Evolutionary conservation across 148 eudicot species (phyloP), one percentile per base, ranked within the genome.

Genomic region (Selenicereus undatus): DNA sequence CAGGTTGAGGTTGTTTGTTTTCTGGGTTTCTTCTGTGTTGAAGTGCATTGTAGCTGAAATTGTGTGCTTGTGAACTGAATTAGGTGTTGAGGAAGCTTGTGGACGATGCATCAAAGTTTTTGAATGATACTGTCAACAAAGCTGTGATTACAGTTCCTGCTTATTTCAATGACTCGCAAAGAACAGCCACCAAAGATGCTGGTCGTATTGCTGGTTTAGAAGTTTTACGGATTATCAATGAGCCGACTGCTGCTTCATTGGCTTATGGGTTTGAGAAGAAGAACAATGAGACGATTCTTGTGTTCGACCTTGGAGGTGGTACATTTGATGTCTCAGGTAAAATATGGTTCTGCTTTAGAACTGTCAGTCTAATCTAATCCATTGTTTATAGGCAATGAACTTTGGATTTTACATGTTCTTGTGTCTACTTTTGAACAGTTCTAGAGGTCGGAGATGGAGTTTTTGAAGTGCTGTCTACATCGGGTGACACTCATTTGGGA

Each of bases 361-460:
- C 5, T 35, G 16, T 72, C 27, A 21, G 50, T 72, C 27, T 20
- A 35, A 20, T 72, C 27, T 20, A 71, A 20, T 71, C 21, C 35
- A 35, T 8, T 71, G 45, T 35, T n/a, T 36, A 12, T 26, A 68
- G 18, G 7, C 11, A 17, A 18, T 36, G 11, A 11, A 32, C 20
- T 66, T 51, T 30, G 66, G 18, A 22, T 42, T 22, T 50, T 16
- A 74, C 50, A 27, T 27, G 54, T 73, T 35, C 21, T 69, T 78
- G 80, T 64, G 65, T 62, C 75, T 43, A 10, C 80, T 27, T 16
- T 66, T 58, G 32, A 70, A 70, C 91, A 92, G 96, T 92, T 77
- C 92, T 92, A 82, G 90, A 92, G 86, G 96, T 89, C 36, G 93
- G 96, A 30, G 93, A 90, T 86, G 96, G 96, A 86, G 93, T 92